These are phyloP conservation scores for Lentinus tigrinus DNA, from an alignment of 768 basidiomycete species.

Conservation along the genomic window DNA sequence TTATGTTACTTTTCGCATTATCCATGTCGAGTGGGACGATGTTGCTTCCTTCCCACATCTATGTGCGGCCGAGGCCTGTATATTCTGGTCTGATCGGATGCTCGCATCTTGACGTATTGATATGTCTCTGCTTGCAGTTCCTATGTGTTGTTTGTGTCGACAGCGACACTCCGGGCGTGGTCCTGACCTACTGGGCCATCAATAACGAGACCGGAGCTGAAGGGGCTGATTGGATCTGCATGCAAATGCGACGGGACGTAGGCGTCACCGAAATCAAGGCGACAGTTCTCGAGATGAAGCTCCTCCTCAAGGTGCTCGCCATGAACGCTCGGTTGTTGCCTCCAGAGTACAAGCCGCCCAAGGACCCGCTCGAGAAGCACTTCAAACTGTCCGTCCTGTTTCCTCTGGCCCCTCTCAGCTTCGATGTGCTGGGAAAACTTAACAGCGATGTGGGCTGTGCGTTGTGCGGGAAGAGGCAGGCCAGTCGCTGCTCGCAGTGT, in stretches of 20 bases:
- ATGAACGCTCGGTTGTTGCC: conserved; percentile 32
- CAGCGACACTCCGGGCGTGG: too few species aligned
- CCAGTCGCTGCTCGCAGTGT: conserved; percentile 36
- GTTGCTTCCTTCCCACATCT: background rate
- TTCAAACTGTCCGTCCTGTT: conserved; percentile 35
- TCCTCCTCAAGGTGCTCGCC: conserved; percentile 31
- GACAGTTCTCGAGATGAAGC: conserved; percentile 31
- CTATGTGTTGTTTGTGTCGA: too few species aligned
- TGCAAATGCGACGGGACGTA: background rate
- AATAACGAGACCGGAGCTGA: background rate
- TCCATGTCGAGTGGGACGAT: background rate
- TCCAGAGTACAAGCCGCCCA: conserved; percentile 23
- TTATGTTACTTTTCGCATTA: too few species aligned
- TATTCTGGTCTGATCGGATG: too few species aligned
- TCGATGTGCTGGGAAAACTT: conserved; percentile 36
- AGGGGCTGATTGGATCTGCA: background rate
- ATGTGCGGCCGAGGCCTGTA: too few species aligned
- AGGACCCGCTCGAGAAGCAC: conserved; percentile 23
- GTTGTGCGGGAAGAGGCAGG: conserved; percentile 37
- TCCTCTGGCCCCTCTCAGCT: conserved; percentile 35
- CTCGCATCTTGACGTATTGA: too few species aligned
- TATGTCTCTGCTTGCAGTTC: too few species aligned
- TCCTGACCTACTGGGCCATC: background rate
- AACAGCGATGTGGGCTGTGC: conserved; percentile 36
- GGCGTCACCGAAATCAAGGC: background rate